Evolutionary conservation across 2,329 filamentous ascomycete genomes (phyloP).

Genomic region (Cadophora sp.): DNA sequence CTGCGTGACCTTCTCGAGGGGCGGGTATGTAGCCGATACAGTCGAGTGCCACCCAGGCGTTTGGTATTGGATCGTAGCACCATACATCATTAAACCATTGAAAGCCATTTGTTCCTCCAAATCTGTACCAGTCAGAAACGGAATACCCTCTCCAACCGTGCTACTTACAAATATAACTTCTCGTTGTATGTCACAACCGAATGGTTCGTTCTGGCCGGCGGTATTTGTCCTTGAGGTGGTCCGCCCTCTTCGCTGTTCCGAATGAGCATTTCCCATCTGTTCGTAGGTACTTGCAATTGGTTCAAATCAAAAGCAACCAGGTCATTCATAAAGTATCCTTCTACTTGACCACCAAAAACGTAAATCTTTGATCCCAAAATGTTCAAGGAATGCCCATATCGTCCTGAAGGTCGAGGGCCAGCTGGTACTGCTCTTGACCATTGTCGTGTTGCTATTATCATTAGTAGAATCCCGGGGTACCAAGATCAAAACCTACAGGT

Average conservation of each 20-base stretch:
- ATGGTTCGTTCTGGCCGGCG: slow-evolving; percentile 93
- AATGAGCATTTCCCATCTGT: slow-evolving; percentile 94
- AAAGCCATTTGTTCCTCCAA: slow-evolving; percentile 94
- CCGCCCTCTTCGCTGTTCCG: slow-evolving; percentile 71
- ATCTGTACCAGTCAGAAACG: slow-evolving; percentile 58
- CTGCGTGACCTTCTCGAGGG: slow-evolving; percentile 91
- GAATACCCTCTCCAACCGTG: background rate
- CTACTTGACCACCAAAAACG: slow-evolving; percentile 96
- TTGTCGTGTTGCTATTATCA: slow-evolving; percentile 81
- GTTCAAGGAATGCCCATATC: slow-evolving; percentile 95
- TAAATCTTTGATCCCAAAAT: slow-evolving; percentile 97
- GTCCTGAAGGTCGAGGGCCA: slow-evolving; percentile 82
- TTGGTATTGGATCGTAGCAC: slow-evolving; percentile 86
- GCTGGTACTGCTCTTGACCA: slow-evolving; percentile 95
- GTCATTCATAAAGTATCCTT: slow-evolving; percentile 98
- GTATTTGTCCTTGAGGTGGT: slow-evolving; percentile 68
- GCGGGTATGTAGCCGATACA: slow-evolving; percentile 98
- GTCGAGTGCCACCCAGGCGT: slow-evolving; percentile 86
- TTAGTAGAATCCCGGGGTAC: slow-evolving; percentile 28
- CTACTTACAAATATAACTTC: slow-evolving; percentile 85
- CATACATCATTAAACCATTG: slow-evolving; percentile 99
- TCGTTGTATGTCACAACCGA: slow-evolving; percentile 91
- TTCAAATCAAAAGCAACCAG: slow-evolving; percentile 95
- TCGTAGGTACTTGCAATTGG: slow-evolving; percentile 86
- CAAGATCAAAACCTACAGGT: slow-evolving; percentile 73